Evolutionary conservation across 352 stramenopile species (phyloP), one percentile per base, ranked within the genome.

Genomic region (Globisporangium nagaii): DNA sequence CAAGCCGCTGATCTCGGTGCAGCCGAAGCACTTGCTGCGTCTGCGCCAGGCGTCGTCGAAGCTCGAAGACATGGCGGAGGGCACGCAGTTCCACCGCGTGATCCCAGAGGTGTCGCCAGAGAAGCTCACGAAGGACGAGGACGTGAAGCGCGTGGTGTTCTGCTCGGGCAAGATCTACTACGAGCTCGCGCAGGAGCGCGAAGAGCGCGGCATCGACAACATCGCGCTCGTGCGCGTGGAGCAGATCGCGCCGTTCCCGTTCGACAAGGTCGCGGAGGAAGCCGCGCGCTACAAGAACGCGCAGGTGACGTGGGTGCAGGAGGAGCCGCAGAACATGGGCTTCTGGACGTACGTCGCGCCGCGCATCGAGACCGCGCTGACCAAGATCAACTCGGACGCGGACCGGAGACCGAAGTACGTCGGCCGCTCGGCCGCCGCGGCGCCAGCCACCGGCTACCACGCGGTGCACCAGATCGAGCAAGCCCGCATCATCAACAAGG

Each of bases 121-220:
- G 27, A 68, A 79, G 45, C 57, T 88, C 19, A 71, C 79, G 5
- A 53, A 63, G 12, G 68, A 86, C 50, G 69, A 86, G 47, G 41
- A 73, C 37, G 65, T 97, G 32, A 74, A 82, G 58, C 71, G 76
- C 27, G 73, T 98, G 32, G 75, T 98, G 49, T 97, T 98, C 58
- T 98, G 93, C 66, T 90, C 86, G 51, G 96, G 96, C 30, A 98
- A 99, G 74, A 89, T 99, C 60, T 99, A 98, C 73, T 99, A 98
- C 75, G 96, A 99, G 60, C 73, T 99, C 10, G 66, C 89, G 15
- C 64, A 86, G 31, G 91, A 98, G 65, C 79, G 96, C 43, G 83
- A 97, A 53, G 91, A 93, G 53, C 67, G 66, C 69, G 75, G 88
- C 39, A 84, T 90, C 20, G 75, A 88, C 52, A 68, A 96, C 52